These are phyloP conservation scores for Leccinum olivaceopallidum DNA, from an alignment of 768 basidiomycete species.

Conservation along the genomic window DNA sequence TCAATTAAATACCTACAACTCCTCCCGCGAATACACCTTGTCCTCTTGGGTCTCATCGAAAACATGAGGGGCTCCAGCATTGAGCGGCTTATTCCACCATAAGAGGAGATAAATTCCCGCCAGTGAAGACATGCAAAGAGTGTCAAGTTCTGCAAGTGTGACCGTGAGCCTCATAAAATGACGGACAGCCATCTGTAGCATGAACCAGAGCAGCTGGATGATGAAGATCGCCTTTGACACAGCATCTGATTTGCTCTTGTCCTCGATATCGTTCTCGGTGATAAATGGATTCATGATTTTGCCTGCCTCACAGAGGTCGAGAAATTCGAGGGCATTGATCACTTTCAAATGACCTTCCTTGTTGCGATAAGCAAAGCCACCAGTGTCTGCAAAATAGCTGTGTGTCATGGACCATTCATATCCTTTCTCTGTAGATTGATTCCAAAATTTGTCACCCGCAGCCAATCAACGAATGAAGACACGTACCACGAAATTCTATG, in stretches of 20 bases:
- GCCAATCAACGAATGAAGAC: too few relatives aligned
- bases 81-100: conserved; percentile 2
- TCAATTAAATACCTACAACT: not conserved
- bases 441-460: not conserved
- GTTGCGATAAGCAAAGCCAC: too few relatives aligned
- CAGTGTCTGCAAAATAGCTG: too few relatives aligned
- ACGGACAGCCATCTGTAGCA: not conserved
- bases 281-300: not conserved
- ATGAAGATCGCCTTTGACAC: not conserved
- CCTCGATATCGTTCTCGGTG: not conserved
- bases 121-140: not conserved
- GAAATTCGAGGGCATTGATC: not conserved
- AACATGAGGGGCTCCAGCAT: not conserved
- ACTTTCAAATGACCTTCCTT: not conserved
- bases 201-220: not conserved
- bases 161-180: not conserved
- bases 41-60: not conserved
- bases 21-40: not conserved
- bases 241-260: conserved; percentile 6
- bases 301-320: not conserved
- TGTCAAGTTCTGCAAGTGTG: not conserved
- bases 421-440: not conserved
- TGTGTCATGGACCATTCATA: not conserved
- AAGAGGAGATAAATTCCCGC: not conserved
- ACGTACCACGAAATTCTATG: not conserved